Percentiles rank a stretch among this genome's conserved stretches.
These are phyloP conservation scores for Evansstolkia leycettana DNA, from an alignment of 495 filamentous ascomycete species.

Conservation along the genomic window DNA sequence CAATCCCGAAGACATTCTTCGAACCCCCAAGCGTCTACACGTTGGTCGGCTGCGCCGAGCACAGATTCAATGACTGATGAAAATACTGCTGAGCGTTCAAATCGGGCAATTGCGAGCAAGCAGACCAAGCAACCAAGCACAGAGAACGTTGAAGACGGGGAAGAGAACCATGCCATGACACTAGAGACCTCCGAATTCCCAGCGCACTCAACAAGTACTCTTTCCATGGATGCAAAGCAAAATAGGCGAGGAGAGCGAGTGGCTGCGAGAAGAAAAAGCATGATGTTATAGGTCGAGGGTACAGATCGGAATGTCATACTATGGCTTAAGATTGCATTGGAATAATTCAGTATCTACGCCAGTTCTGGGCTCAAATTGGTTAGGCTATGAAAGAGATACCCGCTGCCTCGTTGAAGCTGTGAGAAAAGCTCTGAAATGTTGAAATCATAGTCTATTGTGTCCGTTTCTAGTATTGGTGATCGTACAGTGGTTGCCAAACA, in stretches of 20 bases:
- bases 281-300: slow-evolving; percentile 40
- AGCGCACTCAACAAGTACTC: background rate
- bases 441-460: too few species aligned
- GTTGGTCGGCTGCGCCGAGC: too few species aligned
- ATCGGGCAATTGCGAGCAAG: background rate
- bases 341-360: slow-evolving; percentile 3
- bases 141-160: too few species aligned
- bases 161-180: too few species aligned
- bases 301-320: too few species aligned
- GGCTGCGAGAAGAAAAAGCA: slow-evolving; percentile 35
- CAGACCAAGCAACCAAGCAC: slow-evolving; percentile 3
- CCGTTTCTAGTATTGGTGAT: too few species aligned
- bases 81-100: background rate
- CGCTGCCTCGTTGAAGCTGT: slow-evolving; percentile 1
- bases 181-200: background rate
- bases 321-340: background rate
- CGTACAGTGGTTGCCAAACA: too few species aligned
- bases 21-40: too few species aligned
- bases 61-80: too few species aligned
- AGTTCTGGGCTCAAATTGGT: slow-evolving; percentile 3
- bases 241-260: slow-evolving; percentile 20
- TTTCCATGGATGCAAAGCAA: slow-evolving; percentile 8
- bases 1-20: slow-evolving; percentile 30
- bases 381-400: slow-evolving; percentile 16
- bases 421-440: too few species aligned